These are phyloP conservation scores for Populus deltoides DNA, from an alignment of 345 rosid species.

Conservation along the genomic window DNA sequence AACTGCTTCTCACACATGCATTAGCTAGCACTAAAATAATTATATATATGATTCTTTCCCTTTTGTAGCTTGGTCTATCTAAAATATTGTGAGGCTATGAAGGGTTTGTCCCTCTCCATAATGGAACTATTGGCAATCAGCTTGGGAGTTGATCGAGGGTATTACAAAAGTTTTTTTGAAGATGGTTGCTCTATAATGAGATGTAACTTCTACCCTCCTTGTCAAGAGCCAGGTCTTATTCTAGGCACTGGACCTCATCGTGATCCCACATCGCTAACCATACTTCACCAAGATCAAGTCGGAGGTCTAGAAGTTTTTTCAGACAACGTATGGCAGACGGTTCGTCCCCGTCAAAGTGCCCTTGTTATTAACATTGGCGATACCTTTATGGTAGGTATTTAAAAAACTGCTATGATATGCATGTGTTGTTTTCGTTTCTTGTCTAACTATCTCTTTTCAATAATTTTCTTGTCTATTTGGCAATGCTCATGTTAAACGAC, in stretches of 20 bases:
- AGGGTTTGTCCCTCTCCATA: conserved; percentile 21
- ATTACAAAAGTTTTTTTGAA: conserved; percentile 35
- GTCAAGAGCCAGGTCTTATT: conserved; percentile 37
- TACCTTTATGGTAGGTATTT: conserved; percentile 44
- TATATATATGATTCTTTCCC: neutral
- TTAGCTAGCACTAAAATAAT: neutral
- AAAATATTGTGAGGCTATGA: conserved; percentile 36
- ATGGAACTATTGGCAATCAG: conserved; percentile 38
- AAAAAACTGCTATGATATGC: neutral
- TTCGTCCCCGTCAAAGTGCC: conserved; percentile 42
- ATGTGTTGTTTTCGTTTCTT: too few species aligned
- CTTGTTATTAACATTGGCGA: conserved; percentile 60
- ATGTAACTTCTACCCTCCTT: conserved; percentile 52
- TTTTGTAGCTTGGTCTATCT: conserved; percentile 29
- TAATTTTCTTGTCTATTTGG: too few species aligned
- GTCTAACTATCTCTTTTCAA: too few species aligned
- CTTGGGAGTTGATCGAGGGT: conserved; percentile 36
- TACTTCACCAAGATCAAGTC: conserved; percentile 54
- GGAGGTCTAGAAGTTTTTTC: conserved; percentile 50
- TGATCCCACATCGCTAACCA: conserved; percentile 41
- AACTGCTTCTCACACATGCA: too few species aligned
- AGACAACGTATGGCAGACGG: conserved; percentile 33
- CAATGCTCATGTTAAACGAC: too few species aligned
- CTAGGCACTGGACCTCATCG: conserved; percentile 57
- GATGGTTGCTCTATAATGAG: conserved; percentile 41